Percentiles rank a stretch among this genome's conserved stretches.
Conservation (phyloP, 192 early-diverging fungal species). For the Coemansia sp. region DNA sequence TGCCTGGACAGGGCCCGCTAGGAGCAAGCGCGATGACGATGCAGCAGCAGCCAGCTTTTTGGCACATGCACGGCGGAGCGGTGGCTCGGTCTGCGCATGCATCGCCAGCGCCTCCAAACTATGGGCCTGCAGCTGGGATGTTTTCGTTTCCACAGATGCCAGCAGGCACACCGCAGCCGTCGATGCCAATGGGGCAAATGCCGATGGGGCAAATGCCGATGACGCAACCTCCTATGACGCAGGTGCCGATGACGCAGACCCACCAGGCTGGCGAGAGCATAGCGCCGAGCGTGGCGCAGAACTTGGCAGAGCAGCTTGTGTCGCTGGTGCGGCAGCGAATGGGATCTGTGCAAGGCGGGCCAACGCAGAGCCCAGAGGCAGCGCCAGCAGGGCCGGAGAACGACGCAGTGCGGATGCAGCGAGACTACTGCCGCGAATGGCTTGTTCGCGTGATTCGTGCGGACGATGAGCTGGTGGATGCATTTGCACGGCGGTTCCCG, state of each 20-base stretch:
- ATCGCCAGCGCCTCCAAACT: constrained; percentile 35
- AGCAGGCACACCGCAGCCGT: constrained; percentile 10
- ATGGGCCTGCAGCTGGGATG: constrained; percentile 30
- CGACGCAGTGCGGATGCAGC: constrained; percentile 28
- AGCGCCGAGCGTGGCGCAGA: constrained; percentile 36
- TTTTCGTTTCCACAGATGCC: constrained; percentile 35
- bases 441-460: constrained; percentile 48
- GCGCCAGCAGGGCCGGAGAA: neutral
- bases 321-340: constrained; percentile 52
- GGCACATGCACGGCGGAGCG: constrained; percentile 23
- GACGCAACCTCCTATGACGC: neutral
- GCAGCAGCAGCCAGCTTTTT: constrained; percentile 24
- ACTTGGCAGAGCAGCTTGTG: constrained; percentile 50
- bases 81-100: constrained; percentile 26
- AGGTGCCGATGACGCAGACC: neutral
- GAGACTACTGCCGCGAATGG: constrained; percentile 51
- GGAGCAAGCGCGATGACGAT: constrained; percentile 3
- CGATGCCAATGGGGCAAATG: constrained; percentile 5
- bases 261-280: neutral
- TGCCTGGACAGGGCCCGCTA: constrained; percentile 28
- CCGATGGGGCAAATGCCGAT: constrained; percentile 5
- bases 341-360: constrained; percentile 19
- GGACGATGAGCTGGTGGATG: constrained; percentile 53
- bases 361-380: constrained; percentile 2
- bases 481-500: constrained; percentile 50